Evolutionary conservation across 2,329 filamentous ascomycete genomes (phyloP).

Genomic region (Trichoderma cornu-damae): DNA sequence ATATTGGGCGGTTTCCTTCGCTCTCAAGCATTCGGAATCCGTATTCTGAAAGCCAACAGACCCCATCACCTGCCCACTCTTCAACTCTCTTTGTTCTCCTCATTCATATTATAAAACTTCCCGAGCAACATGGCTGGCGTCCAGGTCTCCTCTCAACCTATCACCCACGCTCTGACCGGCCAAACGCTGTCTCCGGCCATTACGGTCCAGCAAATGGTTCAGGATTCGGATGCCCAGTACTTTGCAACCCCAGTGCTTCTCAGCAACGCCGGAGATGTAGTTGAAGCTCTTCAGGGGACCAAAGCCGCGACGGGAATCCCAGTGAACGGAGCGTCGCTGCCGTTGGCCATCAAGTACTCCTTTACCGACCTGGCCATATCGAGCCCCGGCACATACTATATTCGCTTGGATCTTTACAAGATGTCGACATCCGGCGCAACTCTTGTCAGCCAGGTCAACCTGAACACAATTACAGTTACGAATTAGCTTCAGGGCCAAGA

Average conservation of each 20-base stretch:
- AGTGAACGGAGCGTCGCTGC: constrained; percentile 8
- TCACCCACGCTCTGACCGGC: constrained; percentile 20
- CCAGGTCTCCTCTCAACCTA: constrained; percentile 27
- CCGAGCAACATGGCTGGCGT: not conserved
- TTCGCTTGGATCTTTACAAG: constrained; percentile 30
- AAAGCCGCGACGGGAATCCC: constrained; percentile 22
- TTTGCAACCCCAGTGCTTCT: constrained; percentile 29
- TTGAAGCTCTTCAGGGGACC: constrained; percentile 24
- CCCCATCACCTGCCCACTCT: not conserved
- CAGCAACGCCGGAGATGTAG: constrained; percentile 18
- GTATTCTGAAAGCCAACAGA: not conserved
- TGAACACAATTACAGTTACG: constrained; percentile 19
- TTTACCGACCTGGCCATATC: constrained; percentile 27
- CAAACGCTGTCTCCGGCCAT: constrained; percentile 25
- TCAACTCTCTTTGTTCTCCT: not conserved
- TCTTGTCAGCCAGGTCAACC: constrained; percentile 21
- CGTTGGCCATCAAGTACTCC: constrained; percentile 24
- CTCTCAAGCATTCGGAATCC: not conserved
- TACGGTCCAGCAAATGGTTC: constrained; percentile 21
- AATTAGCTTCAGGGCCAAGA: not conserved
- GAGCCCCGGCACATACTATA: constrained; percentile 23
- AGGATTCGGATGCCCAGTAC: constrained; percentile 20
- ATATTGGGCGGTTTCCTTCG: not conserved
- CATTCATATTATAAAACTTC: not conserved
- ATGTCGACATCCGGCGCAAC: constrained; percentile 18